Conservation (phyloP, 805 yeast genomes). For the Maudiozyma turicensis region DNA sequence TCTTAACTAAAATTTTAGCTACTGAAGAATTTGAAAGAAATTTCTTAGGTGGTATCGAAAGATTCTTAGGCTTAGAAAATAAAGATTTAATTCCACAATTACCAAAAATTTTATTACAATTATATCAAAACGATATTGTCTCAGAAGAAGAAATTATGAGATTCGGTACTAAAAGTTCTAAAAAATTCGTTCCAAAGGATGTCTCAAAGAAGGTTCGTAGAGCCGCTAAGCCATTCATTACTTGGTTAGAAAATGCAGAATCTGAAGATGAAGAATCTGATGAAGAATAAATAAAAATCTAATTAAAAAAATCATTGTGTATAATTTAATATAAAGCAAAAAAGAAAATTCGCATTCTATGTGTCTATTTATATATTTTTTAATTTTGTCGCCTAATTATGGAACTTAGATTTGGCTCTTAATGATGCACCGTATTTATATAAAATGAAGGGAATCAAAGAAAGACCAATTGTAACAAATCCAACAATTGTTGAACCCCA, state of each 20-base stretch:
- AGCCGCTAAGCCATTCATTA: slow-evolving; percentile 91
- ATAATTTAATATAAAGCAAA: background rate
- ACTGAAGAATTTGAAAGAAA: slow-evolving; percentile 71
- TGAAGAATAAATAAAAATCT: slow-evolving; percentile 4
- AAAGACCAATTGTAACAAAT: slow-evolving; percentile 35
- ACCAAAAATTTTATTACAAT: slow-evolving; percentile 71
- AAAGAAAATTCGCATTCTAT: background rate
- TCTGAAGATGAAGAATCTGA: slow-evolving; percentile 49
- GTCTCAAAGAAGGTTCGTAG: slow-evolving; percentile 86
- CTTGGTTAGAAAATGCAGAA: slow-evolving; percentile 93
- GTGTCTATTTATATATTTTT: background rate
- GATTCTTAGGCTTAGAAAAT: slow-evolving; percentile 76
- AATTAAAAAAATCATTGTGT: background rate
- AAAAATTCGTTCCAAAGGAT: slow-evolving; percentile 89
- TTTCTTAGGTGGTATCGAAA: slow-evolving; percentile 90
- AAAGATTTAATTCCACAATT: slow-evolving; percentile 59
- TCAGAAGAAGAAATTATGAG: slow-evolving; percentile 71
- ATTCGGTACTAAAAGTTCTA: slow-evolving; percentile 86
- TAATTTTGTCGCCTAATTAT: background rate
- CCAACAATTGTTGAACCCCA: slow-evolving; percentile 48
- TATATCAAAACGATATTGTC: slow-evolving; percentile 76
- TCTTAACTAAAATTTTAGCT: slow-evolving; percentile 61
- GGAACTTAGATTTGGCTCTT: slow-evolving; percentile 16
- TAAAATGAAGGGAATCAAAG: slow-evolving; percentile 39
- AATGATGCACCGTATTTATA: slow-evolving; percentile 36